Evolutionary conservation across 371 early-diverging fungal genomes (phyloP).

Genomic region (Mortierella polycephala): DNA sequence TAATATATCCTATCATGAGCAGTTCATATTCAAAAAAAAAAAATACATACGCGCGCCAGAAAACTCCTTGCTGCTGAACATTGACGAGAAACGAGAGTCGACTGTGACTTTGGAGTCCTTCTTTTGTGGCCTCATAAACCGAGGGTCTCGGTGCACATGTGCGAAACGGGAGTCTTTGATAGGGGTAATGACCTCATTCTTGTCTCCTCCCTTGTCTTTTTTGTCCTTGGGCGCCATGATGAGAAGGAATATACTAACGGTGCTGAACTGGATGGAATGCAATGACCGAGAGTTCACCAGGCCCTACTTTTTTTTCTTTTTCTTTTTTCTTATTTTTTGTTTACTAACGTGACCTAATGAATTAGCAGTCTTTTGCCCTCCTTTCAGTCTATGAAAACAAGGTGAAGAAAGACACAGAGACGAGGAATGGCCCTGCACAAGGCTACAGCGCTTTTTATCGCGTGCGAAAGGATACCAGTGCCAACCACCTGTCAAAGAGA

Average conservation of each 20-base stretch:
- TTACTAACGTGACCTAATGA: not conserved
- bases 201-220: slow-evolving; percentile 34
- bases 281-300: not conserved
- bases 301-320: not conserved
- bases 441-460: no score
- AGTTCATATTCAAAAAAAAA: not conserved
- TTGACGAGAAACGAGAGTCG: slow-evolving; percentile 87
- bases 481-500: no score
- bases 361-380: no score
- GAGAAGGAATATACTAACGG: not conserved
- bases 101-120: slow-evolving; percentile 87
- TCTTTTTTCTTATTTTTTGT: not conserved
- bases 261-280: not conserved
- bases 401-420: no score
- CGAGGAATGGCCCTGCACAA: no score
- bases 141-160: slow-evolving; percentile 87
- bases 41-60: slow-evolving; percentile 69
- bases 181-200: slow-evolving; percentile 24
- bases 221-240: slow-evolving; percentile 46
- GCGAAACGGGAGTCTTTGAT: slow-evolving; percentile 86
- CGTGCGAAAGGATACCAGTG: no score
- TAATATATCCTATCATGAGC: not conserved
- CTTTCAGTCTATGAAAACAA: no score
- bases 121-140: slow-evolving; percentile 86
- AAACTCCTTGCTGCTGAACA: slow-evolving; percentile 85